Evolutionary conservation across 1,284 basidiomycete genomes (phyloP), one percentile per base, ranked within the genome.

Genomic region (Microbotryum saponariae): DNA sequence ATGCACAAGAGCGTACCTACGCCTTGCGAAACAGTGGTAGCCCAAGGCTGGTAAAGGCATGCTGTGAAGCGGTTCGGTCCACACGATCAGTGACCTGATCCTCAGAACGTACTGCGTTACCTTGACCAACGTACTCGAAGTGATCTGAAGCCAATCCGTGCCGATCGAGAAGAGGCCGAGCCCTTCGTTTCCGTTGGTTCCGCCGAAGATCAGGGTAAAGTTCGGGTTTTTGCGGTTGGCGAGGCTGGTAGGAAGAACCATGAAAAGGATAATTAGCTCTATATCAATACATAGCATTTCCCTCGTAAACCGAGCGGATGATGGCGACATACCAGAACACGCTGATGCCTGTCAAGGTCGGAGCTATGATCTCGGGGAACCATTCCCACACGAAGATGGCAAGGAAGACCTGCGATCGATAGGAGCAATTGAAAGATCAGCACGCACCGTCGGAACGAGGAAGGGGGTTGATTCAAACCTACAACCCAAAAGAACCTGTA

Each of bases 161-260:
- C 51, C 63, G 51, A 59, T 56, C 44, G 79, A 80, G 44, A 82
- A 66, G 23, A 85, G 67, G 0, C 83, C 83, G 29, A 83, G 74
- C 1, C 84, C 83, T 72, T 85, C 83, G 70, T 85, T 85, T 47
- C 78, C 81, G 57, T 79, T 77, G 4, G 80, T 74, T 70, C 83
- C 83, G 27, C 83, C 82, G 64, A 85, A 85, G 2, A 85, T 72
- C 64, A 84, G 83, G 3, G 83, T 83, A 66, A 85, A 79, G 12
- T 81, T 70, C 74, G 0, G 79, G 76, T 25, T 80, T 46, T 81
- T 73, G 81, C 25, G 81, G 81, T 31, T 82, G 78, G 47, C 83
- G 75, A 69, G 82, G 83, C 71, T 42, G 37, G 12, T 16, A 10
- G 12, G 16, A 18, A 10, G 37, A 42, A 42, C 14, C 12, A 18